phyloP scores from a whole-genome alignment of 2,329 filamentous ascomycete species.

The Hypoxylon sp. region DNA sequence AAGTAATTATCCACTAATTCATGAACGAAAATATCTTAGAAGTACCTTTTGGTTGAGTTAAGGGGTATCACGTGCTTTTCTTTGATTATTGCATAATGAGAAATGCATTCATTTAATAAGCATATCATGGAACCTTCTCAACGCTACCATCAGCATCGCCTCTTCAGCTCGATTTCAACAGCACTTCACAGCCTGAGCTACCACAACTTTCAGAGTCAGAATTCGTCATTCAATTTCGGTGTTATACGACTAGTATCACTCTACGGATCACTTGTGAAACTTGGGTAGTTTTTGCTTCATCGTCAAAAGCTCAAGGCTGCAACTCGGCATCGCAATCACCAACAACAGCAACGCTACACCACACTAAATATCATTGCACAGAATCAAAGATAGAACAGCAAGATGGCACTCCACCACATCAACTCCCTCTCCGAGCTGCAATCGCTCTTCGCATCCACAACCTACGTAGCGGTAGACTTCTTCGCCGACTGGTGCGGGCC shows the following conservation, averaged over 20 bases:
- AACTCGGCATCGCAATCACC: too few species aligned
- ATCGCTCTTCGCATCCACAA: slow-evolving; percentile 56
- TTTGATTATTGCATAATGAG: slow-evolving; percentile 5
- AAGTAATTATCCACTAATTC: too few species aligned
- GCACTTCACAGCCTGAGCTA: too few species aligned
- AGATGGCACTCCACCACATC: slow-evolving; percentile 49
- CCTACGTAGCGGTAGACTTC: slow-evolving; percentile 65
- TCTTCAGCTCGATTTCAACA: too few species aligned
- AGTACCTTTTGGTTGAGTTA: neutral
- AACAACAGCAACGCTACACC: too few species aligned
- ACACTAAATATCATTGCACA: neutral
- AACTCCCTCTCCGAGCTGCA: slow-evolving; percentile 57
- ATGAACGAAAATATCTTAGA: too few species aligned
- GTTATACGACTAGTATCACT: too few species aligned
- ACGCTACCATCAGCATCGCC: slow-evolving; percentile 1
- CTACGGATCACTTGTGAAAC: too few species aligned
- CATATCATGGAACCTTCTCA: slow-evolving; percentile 25
- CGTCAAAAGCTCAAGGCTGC: too few species aligned
- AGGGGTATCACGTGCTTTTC: slow-evolving; percentile 5
- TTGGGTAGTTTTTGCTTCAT: too few species aligned
- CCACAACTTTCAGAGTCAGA: too few species aligned
- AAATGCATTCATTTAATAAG: slow-evolving; percentile 16
- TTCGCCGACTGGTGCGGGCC: slow-evolving; percentile 68
- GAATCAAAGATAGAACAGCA: slow-evolving; percentile 19
- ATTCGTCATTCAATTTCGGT: too few species aligned